A percentile compares a stretch with the other conserved stretches of the same genome.
Evolutionary conservation across 306 rosid genomes (phyloP).

Genomic region (Datisca glomerata): DNA sequence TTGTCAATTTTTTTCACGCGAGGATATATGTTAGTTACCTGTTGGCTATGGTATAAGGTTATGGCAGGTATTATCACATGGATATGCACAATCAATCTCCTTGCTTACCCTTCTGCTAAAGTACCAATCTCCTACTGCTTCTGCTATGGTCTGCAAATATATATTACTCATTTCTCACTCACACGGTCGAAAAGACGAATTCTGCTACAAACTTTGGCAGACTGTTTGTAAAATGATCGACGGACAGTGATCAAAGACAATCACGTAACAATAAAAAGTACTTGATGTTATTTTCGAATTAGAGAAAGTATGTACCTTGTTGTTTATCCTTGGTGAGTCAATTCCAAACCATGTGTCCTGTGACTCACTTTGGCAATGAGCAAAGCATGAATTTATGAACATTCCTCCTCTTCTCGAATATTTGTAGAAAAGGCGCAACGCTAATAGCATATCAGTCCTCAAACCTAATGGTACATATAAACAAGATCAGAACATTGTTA

Average conservation of each 20-base stretch:
- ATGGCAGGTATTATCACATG: slow-evolving; percentile 75
- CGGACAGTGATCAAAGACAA: too few species aligned
- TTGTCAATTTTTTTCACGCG: too few species aligned
- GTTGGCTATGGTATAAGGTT: slow-evolving; percentile 55
- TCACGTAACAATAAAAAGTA: too few species aligned
- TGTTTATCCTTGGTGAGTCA: slow-evolving; percentile 62
- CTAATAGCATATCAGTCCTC: slow-evolving; percentile 52
- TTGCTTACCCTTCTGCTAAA: slow-evolving; percentile 49
- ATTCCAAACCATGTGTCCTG: slow-evolving; percentile 80
- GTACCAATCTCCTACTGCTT: slow-evolving; percentile 94
- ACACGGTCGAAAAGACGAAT: too few species aligned
- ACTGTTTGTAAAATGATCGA: too few species aligned
- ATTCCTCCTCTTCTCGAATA: slow-evolving; percentile 62
- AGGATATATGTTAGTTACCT: too few species aligned
- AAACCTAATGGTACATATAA: slow-evolving; percentile 28
- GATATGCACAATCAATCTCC: slow-evolving; percentile 75
- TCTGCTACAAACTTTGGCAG: too few species aligned
- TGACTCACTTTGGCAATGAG: slow-evolving; percentile 93
- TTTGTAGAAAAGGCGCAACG: slow-evolving; percentile 30
- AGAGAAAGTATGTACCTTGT: slow-evolving; percentile 62
- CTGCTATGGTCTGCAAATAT: slow-evolving; percentile 65
- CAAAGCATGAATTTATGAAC: slow-evolving; percentile 88
- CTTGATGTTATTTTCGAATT: too few species aligned
- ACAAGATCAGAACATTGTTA: not conserved
- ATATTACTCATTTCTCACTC: not conserved